Percentiles rank a stretch among this genome's conserved stretches.
Evolutionary conservation across 2,329 filamentous ascomycete species (phyloP).

Genomic region (Elsinoe arachidis): DNA sequence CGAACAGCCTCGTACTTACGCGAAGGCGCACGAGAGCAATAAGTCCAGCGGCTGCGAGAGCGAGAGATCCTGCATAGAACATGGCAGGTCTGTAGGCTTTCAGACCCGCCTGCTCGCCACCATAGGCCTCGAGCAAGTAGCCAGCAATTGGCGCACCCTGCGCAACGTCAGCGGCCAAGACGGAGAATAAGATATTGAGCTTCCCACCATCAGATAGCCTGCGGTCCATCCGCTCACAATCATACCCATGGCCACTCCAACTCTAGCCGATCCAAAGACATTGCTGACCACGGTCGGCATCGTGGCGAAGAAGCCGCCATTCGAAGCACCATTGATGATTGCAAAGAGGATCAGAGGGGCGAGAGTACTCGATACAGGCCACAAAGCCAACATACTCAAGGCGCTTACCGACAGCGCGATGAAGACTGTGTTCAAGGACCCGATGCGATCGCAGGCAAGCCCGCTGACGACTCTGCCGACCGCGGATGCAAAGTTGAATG

Average conservation of each 20-base stretch:
- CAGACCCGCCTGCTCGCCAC: slow-evolving; percentile 42
- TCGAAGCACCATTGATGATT: slow-evolving; percentile 51
- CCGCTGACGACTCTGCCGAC: slow-evolving; percentile 49
- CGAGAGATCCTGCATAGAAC: slow-evolving; percentile 44
- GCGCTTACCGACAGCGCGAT: slow-evolving; percentile 44
- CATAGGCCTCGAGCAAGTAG: slow-evolving; percentile 48
- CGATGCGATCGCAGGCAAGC: slow-evolving; percentile 45
- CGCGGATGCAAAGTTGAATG: slow-evolving; percentile 53
- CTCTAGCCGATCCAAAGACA: slow-evolving; percentile 47
- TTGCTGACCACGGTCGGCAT: slow-evolving; percentile 56
- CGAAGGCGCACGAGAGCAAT: slow-evolving; percentile 3
- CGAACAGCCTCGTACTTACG: neutral
- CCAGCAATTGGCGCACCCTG: slow-evolving; percentile 51
- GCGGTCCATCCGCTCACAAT: slow-evolving; percentile 52
- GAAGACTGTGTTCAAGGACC: slow-evolving; percentile 48
- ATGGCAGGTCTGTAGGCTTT: slow-evolving; percentile 52
- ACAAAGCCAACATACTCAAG: slow-evolving; percentile 52
- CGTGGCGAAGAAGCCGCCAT: slow-evolving; percentile 55
- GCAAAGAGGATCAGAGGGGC: slow-evolving; percentile 49
- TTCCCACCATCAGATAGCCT: slow-evolving; percentile 51
- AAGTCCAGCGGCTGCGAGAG: neutral
- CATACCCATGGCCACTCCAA: slow-evolving; percentile 54
- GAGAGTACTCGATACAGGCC: slow-evolving; percentile 50
- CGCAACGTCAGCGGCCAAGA: slow-evolving; percentile 17
- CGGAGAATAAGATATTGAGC: neutral